These are phyloP conservation scores for Phyllosticta citribraziliensis DNA, from an alignment of 2,329 filamentous ascomycete genomes.

Conservation along the genomic window DNA sequence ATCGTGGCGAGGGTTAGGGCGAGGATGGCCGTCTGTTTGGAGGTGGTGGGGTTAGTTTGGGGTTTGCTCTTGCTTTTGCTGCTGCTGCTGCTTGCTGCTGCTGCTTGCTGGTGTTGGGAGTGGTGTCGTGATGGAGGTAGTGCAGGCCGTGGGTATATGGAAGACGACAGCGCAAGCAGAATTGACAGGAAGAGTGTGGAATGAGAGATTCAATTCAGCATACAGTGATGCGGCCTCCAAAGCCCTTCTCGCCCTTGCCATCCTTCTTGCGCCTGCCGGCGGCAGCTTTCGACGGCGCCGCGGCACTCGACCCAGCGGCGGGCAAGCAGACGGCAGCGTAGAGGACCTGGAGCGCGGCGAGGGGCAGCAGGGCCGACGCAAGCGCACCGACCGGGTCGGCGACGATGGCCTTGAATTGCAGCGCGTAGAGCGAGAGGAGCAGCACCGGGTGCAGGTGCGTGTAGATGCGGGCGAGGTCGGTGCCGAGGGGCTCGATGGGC, in stretches of 20 bases:
- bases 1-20: conserved; percentile 52
- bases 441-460: conserved; percentile 59
- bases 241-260: conserved; percentile 18
- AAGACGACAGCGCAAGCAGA: neutral
- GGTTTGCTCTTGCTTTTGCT: neutral
- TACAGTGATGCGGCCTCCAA: conserved; percentile 31
- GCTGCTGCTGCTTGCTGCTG: too few relatives aligned
- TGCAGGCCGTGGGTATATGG: neutral
- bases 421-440: conserved; percentile 53
- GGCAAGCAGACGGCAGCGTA: conserved; percentile 53
- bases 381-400: conserved; percentile 59
- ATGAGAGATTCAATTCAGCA: conserved; percentile 13
- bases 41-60: neutral
- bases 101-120: neutral
- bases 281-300: conserved; percentile 40
- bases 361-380: conserved; percentile 48
- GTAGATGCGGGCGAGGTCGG: conserved; percentile 42
- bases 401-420: conserved; percentile 58
- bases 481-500: conserved; percentile 39
- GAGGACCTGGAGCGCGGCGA: conserved; percentile 53
- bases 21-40: conserved; percentile 55
- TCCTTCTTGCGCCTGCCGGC: conserved; percentile 46
- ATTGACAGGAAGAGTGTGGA: neutral
- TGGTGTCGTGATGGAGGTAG: neutral
- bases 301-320: conserved; percentile 27